Conservation (phyloP, 2,329 filamentous ascomycete genomes). For the Cordyceps sp. region DNA sequence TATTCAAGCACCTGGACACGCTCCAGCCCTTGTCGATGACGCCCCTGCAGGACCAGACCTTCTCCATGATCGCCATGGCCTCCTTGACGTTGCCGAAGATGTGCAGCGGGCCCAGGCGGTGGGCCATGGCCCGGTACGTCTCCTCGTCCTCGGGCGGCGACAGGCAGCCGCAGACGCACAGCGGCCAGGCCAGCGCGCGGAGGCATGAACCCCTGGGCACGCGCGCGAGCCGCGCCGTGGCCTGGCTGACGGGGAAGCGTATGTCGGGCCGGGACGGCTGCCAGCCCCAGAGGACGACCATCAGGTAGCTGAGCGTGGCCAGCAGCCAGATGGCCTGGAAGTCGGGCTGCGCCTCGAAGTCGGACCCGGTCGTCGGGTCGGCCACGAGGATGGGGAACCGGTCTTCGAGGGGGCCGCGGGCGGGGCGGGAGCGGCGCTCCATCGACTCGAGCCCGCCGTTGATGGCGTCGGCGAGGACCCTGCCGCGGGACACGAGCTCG, state of each 20-base stretch:
- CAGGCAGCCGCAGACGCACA: slow-evolving; percentile 24
- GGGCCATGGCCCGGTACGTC: slow-evolving; percentile 23
- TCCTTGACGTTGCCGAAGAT: slow-evolving; percentile 28
- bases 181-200: slow-evolving; percentile 21
- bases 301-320: slow-evolving; percentile 28
- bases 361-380: slow-evolving; percentile 5
- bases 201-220: slow-evolving; percentile 15
- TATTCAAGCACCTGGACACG: slow-evolving; percentile 23
- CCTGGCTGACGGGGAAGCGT: slow-evolving; percentile 13
- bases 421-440: slow-evolving; percentile 9
- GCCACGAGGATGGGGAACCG: too few relatives aligned
- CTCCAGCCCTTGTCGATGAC: slow-evolving; percentile 26
- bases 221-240: slow-evolving; percentile 16
- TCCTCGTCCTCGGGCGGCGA: slow-evolving; percentile 21
- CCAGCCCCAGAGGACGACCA: slow-evolving; percentile 32
- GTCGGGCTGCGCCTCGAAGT: slow-evolving; percentile 8
- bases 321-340: slow-evolving; percentile 29
- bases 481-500: slow-evolving; percentile 27
- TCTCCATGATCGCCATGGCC: slow-evolving; percentile 27
- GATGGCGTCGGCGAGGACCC: slow-evolving; percentile 21
- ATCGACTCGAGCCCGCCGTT: slow-evolving; percentile 14
- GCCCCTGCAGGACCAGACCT: slow-evolving; percentile 23
- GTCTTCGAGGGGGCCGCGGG: too few relatives aligned
- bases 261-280: slow-evolving; percentile 28
- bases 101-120: slow-evolving; percentile 22